Evolutionary conservation across 2,329 filamentous ascomycete species (phyloP).

Genomic region (Phialophora tarda): DNA sequence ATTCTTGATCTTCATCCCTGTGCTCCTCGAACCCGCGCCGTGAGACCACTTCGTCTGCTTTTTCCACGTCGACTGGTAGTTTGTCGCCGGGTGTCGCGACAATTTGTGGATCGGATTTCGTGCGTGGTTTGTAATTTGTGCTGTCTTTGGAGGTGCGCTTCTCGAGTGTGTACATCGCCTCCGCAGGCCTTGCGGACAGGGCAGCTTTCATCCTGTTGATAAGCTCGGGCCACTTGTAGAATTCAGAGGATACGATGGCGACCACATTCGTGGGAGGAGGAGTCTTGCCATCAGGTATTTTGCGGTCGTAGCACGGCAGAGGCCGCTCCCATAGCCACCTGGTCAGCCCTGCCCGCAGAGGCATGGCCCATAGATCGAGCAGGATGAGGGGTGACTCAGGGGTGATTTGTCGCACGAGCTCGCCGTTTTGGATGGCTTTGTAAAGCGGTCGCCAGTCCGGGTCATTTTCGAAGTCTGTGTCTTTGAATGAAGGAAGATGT

Average conservation of each 20-base stretch:
- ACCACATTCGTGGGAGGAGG: conserved; percentile 59
- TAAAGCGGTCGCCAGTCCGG: conserved; percentile 63
- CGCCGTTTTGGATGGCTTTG: conserved; percentile 60
- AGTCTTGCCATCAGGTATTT: conserved; percentile 45
- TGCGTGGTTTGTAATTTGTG: conserved; percentile 10
- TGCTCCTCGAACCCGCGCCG: conserved; percentile 6
- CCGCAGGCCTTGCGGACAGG: conserved; percentile 63
- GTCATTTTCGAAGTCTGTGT: conserved; percentile 34
- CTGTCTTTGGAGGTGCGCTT: conserved; percentile 11
- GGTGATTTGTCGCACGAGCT: conserved; percentile 70
- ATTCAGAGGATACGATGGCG: conserved; percentile 75
- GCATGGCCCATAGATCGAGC: conserved; percentile 81
- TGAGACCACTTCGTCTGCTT: conserved; percentile 6
- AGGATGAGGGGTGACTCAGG: conserved; percentile 69
- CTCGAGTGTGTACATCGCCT: conserved; percentile 29
- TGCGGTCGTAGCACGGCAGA: conserved; percentile 67
- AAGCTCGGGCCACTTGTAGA: conserved; percentile 78
- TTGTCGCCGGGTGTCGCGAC: conserved; percentile 20
- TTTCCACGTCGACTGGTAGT: conserved; percentile 1
- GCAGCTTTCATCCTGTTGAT: conserved; percentile 70
- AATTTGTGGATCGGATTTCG: conserved; percentile 8
- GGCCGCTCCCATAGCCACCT: conserved; percentile 72
- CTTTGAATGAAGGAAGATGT: conserved; percentile 42
- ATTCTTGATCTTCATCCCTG: conserved; percentile 10
- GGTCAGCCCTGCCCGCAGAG: conserved; percentile 68